Evolutionary conservation across 2,329 filamentous ascomycete genomes (phyloP).

Genomic region (Didymellaceae sp.): DNA sequence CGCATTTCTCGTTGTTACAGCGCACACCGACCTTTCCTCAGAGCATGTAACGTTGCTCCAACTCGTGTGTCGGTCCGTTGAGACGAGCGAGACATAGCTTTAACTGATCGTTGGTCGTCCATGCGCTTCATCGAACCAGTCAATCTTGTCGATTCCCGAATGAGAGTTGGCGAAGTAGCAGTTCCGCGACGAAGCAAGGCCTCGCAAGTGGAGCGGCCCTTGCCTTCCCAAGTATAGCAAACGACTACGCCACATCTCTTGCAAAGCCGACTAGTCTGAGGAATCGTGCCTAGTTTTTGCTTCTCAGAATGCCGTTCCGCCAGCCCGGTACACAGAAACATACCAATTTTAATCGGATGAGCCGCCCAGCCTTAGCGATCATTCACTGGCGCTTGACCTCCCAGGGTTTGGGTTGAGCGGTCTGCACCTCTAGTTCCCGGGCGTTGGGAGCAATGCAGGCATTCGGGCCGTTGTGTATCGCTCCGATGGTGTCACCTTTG

Average conservation of each 20-base stretch:
- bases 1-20: slow-evolving; percentile 1
- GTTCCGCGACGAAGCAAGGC: background rate
- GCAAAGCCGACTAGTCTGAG: background rate
- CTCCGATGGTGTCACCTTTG: slow-evolving; percentile 1
- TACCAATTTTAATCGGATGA: background rate
- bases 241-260: slow-evolving; percentile 6
- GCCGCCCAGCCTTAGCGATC: background rate
- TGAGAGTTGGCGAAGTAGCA: too few relatives aligned
- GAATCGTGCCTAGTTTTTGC: background rate
- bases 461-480: slow-evolving; percentile 6
- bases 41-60: slow-evolving; percentile 18
- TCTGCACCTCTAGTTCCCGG: background rate
- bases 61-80: slow-evolving; percentile 6
- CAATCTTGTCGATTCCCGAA: too few relatives aligned
- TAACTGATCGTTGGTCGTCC: background rate
- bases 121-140: background rate
- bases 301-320: background rate
- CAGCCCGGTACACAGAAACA: slow-evolving; percentile 11
- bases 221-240: slow-evolving; percentile 9
- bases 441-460: background rate
- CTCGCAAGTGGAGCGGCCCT: slow-evolving; percentile 16
- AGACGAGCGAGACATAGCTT: background rate
- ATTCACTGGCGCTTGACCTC: background rate
- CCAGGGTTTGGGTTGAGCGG: slow-evolving; percentile 3
- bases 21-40: slow-evolving; percentile 14